Base-by-base conservation (phyloP, 1,284 basidiomycete genomes). In the Puccinia novopanici region DNA sequence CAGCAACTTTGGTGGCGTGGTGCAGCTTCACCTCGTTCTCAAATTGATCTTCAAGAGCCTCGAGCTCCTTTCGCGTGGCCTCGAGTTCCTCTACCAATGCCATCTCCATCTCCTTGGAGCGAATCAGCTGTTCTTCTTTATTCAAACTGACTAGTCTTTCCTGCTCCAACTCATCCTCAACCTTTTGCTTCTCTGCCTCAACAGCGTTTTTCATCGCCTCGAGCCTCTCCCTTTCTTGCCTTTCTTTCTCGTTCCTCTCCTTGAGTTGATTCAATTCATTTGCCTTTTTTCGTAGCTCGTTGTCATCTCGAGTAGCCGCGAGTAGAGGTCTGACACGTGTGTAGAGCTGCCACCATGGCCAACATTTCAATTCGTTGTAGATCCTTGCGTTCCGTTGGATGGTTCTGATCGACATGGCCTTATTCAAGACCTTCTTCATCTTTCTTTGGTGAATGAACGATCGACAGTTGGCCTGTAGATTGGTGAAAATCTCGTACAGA, bases 341-440 rank as follows among this genome's bases (percentile, higher is more conserved):
- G 86, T 97, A 99, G 22, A 99, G 89, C 83, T 95, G 93, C 97
- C 97, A 99, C 97, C 97, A 99, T 0, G 97, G 95, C 97, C 96
- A 99, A 81, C 96, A 93, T 71, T 91, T 89, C 17, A 98, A 88
- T 79, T 93, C 90, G 34, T 91, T 91, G 84, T 99, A 99, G 17
- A 98, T 89, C 15, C 93, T 88, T 1, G 96, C 96, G 85, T 99
- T 99, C 50, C 92, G 90, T 86, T 98, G 96, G 81, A 99, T 95
- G 0, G 93, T 95, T 67, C 93, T 90, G 55, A 96, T 91, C 2
- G 97, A 95, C 48, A 92, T 89, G 1, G 95, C 93, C 52, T 96
- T 91, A 84, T 98, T 96, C 81, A 99, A 89, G 70, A 97, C 90
- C 88, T 98, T 99, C 88, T 92, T 93, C 88, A 97, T 94, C 85